Base-by-base conservation (phyloP, 1,284 basidiomycete species). In the Kwoniella shivajii region DNA sequence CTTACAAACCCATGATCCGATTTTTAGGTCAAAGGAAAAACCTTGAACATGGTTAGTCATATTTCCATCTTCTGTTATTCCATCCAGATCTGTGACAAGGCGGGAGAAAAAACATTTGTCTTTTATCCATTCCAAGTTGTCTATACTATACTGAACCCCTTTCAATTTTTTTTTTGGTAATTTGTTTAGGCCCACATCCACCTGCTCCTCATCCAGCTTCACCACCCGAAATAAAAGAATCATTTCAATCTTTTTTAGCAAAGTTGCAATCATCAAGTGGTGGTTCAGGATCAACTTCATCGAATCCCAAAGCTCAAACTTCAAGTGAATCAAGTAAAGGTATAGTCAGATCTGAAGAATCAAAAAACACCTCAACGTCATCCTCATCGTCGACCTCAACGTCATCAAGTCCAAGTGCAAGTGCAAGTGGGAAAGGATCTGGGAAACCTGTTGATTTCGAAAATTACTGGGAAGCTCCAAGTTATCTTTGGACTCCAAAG, bases 401-500 rank as follows among this genome's bases (percentile, higher is more conserved):
- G 13, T 29, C 31, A 29, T 10, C 34, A 24, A 29, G 33, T 39
- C 16, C 51, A 9, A 30, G 59, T 39, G 26, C 45, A 50, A 44
- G 30, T 56, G 18, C 43, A 62, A 16, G 70, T 71, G 34, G 53
- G 48, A 53, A 16, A 44, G 46, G 59, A 41, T 52, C 27, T 18
- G 59, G 69, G 54, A 67, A 79, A 69, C 70, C 75, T 34, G 65
- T 73, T 37, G 78, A 83, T 59, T 86, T 82, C 78, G 77, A 79
- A 36, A 82, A 91, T 66, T 90, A 88, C 76, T 90, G 88, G 88
- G 84, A 92, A 64, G 88, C 88, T 11, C 91, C 91, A 0, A 70
- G 81, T 42, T 82, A 84, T 60, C 80, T 86, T 58, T 89, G 88
- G 88, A 83, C 80, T 57, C 83, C 84, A 20, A 82, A 80, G 60